Percentiles rank a stretch among this genome's conserved stretches.
Conservation (phyloP, 78 protist genomes). For the Tieghemostelium lacteum region DNA sequence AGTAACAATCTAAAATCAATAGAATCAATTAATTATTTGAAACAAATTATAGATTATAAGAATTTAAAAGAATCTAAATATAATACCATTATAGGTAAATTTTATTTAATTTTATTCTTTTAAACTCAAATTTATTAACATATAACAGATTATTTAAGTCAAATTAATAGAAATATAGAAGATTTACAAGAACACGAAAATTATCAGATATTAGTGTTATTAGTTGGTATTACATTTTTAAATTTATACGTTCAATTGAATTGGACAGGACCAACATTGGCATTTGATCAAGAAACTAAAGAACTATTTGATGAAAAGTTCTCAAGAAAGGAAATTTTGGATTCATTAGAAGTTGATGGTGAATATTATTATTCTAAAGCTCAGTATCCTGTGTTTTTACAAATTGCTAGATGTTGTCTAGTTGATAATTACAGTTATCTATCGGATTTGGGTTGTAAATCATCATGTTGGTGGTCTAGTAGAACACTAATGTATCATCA, state of each 20-base stretch:
- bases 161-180: slow-evolving; percentile 24
- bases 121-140: too few species aligned
- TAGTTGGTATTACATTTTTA: slow-evolving; percentile 66
- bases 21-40: too few species aligned
- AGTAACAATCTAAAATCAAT: too few species aligned
- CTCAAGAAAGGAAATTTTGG: slow-evolving; percentile 5
- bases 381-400: slow-evolving; percentile 35
- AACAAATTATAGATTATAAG: too few species aligned
- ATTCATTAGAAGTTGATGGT: slow-evolving; percentile 63
- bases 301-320: not conserved
- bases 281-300: not conserved
- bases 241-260: slow-evolving; percentile 64
- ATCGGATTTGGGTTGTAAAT: slow-evolving; percentile 26
- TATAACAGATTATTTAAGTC: slow-evolving; percentile 52
- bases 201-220: slow-evolving; percentile 28
- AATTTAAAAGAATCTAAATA: too few species aligned
- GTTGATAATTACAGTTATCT: slow-evolving; percentile 37
- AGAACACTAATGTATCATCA: slow-evolving; percentile 50
- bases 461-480: slow-evolving; percentile 61
- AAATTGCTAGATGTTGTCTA: slow-evolving; percentile 23
- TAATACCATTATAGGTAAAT: too few species aligned
- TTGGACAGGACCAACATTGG: slow-evolving; percentile 69
- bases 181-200: slow-evolving; percentile 9
- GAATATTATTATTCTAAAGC: slow-evolving; percentile 36
- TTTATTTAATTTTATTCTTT: too few species aligned